phyloP scores from a whole-genome alignment of 2,329 filamentous ascomycete species.

The Dactylella cylindrospora region DNA sequence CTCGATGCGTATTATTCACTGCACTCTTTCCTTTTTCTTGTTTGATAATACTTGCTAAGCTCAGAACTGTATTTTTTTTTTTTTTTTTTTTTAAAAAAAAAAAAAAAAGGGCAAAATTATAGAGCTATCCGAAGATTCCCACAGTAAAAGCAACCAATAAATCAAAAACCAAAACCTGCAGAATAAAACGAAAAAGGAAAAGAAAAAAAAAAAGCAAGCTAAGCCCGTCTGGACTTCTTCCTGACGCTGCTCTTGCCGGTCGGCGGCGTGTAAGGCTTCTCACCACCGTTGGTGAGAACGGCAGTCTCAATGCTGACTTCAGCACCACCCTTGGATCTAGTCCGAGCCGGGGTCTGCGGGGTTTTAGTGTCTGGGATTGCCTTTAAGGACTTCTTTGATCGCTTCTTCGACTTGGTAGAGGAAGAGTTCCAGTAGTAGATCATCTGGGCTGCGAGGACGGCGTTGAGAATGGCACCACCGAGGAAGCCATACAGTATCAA shows the following conservation, averaged over 20 bases:
- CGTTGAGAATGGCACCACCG: slow-evolving; percentile 85
- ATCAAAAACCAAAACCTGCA: slow-evolving; percentile 2
- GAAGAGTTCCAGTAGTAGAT: slow-evolving; percentile 85
- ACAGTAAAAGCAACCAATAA: no score
- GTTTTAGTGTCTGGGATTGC: slow-evolving; percentile 46
- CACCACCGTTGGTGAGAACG: slow-evolving; percentile 33
- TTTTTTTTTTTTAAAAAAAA: slow-evolving; percentile 6
- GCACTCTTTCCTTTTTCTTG: no score
- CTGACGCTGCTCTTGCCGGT: slow-evolving; percentile 23
- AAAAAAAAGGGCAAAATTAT: no score
- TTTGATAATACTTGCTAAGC: no score
- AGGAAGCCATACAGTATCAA: slow-evolving; percentile 94
- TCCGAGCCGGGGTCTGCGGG: slow-evolving; percentile 29
- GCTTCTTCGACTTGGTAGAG: slow-evolving; percentile 46
- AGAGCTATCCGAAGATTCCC: no score
- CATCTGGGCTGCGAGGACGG: slow-evolving; percentile 85
- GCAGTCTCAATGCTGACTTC: slow-evolving; percentile 43
- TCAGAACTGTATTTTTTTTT: no score
- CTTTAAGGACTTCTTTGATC: slow-evolving; percentile 49
- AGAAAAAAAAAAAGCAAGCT: not conserved
- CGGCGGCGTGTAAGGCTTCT: slow-evolving; percentile 15
- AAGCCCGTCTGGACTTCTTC: slow-evolving; percentile 40
- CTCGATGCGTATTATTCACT: no score
- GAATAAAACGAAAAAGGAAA: not conserved
- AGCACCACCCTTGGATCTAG: slow-evolving; percentile 33